These are phyloP conservation scores for Aureobasidium namibiae DNA, from an alignment of 2,329 filamentous ascomycete species.

Conservation along the genomic window DNA sequence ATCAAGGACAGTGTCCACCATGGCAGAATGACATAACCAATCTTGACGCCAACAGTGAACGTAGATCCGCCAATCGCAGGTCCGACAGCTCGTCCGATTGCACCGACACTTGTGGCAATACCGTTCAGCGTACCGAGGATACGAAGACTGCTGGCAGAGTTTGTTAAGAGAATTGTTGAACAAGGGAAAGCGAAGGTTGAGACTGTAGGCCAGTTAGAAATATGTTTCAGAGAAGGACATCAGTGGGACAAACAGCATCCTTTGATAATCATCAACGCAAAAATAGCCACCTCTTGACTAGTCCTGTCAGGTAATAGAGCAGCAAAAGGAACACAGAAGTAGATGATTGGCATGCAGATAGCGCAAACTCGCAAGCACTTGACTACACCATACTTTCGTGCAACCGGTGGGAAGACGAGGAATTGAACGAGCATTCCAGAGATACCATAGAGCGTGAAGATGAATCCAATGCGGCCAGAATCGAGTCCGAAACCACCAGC, in stretches of 20 bases:
- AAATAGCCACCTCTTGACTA: constrained; percentile 52
- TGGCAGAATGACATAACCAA: constrained; percentile 67
- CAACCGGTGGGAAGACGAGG: constrained; percentile 69
- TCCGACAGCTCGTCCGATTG: constrained; percentile 69
- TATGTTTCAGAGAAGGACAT: no score
- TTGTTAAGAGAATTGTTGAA: constrained; percentile 82
- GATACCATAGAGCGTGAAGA: constrained; percentile 78
- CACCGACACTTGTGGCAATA: constrained; percentile 74
- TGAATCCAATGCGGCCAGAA: constrained; percentile 68
- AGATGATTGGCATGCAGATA: constrained; percentile 63
- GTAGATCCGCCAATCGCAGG: constrained; percentile 64
- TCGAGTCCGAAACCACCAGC: constrained; percentile 67
- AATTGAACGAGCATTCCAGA: constrained; percentile 78
- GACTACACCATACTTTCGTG: constrained; percentile 64
- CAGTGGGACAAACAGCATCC: constrained; percentile 43
- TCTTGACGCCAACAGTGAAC: constrained; percentile 68
- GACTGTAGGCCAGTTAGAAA: constrained; percentile 18
- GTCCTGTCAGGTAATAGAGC: constrained; percentile 48
- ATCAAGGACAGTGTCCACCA: constrained; percentile 71
- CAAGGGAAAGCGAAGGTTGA: constrained; percentile 85
- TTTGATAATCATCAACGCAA: constrained; percentile 64
- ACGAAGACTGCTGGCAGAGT: constrained; percentile 65
- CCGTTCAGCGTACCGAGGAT: constrained; percentile 87
- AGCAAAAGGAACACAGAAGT: constrained; percentile 74
- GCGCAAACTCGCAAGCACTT: constrained; percentile 62